Evolutionary conservation across 2,329 filamentous ascomycete species (phyloP), one percentile per base, ranked within the genome.

Genomic region (Scorias spongiosa): DNA sequence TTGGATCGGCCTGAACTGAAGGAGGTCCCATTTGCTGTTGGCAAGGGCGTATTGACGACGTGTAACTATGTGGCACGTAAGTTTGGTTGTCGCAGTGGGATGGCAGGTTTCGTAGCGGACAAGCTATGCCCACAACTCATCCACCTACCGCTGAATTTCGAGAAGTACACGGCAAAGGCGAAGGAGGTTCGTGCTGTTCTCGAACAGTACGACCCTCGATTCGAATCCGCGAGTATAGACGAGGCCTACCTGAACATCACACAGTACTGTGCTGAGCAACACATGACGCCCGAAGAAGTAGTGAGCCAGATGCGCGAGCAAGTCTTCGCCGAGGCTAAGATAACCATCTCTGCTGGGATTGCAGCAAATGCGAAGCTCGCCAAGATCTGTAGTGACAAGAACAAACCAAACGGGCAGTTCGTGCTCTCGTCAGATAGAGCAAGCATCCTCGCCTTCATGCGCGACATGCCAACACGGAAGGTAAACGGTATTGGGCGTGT

Each of bases 221-320:
- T 93, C 53, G 86, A 96, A 61, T 93, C 84, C 54, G 86, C 89
- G 0, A 94, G 87, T 58, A 88, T 94, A 50, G 91, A 98, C 54
- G 91, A 98, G 62, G 91, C 91, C 1, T 98, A 95, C 58, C 69
- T 98, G 26, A 96, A 98, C 55, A 84, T 98, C 46, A 96, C 91
- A 0, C 69, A 61, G 42, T 96, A 93, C 58, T 94, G 89, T 56
- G 53, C 66, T 10, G 73, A 78, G 29, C 79, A 88, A 48, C 57
- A 73, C 10, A 71, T 89, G 58, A 68, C 64, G 0, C 80, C 89
- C 0, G 79, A 81, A 39, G 80, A 85, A 28, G 84, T 72, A 0
- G 83, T 95, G 10, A 71, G 77, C 39, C 78, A 88, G 53, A 77
- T 96, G 67, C 78, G 91, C 9, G 70, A 70, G 10, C 78, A 93